Base-by-base conservation (phyloP, 208 protist genomes). In the Crithidia sp. region DNA sequence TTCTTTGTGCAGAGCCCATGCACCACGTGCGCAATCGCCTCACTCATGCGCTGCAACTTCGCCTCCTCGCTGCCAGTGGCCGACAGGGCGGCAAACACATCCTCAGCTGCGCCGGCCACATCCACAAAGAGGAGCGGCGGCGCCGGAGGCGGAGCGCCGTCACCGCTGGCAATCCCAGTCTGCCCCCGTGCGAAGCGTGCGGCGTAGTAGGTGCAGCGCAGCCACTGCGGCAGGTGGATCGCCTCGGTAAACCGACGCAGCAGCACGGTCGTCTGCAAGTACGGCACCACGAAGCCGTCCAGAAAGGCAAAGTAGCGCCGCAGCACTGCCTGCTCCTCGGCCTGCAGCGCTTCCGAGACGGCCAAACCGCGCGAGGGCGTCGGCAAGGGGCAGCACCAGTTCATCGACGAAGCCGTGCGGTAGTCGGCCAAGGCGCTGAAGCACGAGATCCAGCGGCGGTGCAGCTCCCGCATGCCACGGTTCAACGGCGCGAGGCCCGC, bases 201-300 rank as follows among this genome's bases (percentile, higher is more conserved):
- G 0, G 58, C 47, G 60, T 71, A 82, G 54, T 75, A 70, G 7
- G 77, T 82, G 43, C 74, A 75, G 14, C 71, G 77, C 53, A 82
- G 57, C 77, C 77, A 82, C 61, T 76, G 64, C 40, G 77, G 70
- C 17, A 76, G 68, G 49, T 86, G 79, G 44, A 82, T 50, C 4
- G 81, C 58, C 68, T 89, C 84, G 52, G 81, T 71, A 4, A 86
- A 62, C 28, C 81, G 84, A 3, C 79, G 74, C 47, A 67, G 61
- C 17, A 76, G 62, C 17, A 85, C 55, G 17, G 71, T 78, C n/a
- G 73, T 76, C 56, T 89, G 81, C 37, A 83, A 45, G 28, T 80
- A 75, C 17, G 67, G 66, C 28, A 79, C 70, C 41, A 86, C 17
- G 19, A 72, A 78, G 13, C 71, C 56, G 77, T 81, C 81, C 37